A percentile compares a stretch with the other conserved stretches of the same genome.
These are phyloP conservation scores for Warburgia ugandensis DNA, from an alignment of 164 flowering plant species.

Conservation along the genomic window DNA sequence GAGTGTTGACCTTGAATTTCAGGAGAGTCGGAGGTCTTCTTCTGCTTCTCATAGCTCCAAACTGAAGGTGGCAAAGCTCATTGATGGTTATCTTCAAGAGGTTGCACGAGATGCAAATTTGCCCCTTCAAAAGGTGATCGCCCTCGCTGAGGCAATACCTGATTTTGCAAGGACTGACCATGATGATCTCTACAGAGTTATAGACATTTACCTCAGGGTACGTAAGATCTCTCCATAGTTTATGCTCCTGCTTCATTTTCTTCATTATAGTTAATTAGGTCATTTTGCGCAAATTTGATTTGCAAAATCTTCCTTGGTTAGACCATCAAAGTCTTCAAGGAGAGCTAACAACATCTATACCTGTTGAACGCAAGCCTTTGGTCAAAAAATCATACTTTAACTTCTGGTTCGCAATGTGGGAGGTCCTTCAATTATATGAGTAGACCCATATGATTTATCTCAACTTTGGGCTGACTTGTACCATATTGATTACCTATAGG, in stretches of 20 bases:
- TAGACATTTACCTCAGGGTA: slow-evolving; percentile 95
- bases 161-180: slow-evolving; percentile 83
- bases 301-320: no score
- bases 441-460: no score
- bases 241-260: background rate
- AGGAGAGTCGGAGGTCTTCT: slow-evolving; percentile 76
- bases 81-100: slow-evolving; percentile 79
- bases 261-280: no score
- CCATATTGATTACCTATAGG: no score
- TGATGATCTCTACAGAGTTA: slow-evolving; percentile 88
- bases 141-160: slow-evolving; percentile 70
- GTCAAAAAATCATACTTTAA: no score
- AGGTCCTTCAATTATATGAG: no score
- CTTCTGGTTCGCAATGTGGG: no score
- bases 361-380: no score
- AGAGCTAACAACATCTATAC: no score
- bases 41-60: slow-evolving; percentile 85
- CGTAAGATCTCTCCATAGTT: background rate
- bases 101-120: slow-evolving; percentile 64
- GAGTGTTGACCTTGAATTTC: slow-evolving; percentile 59
- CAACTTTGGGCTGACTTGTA: no score
- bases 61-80: slow-evolving; percentile 80
- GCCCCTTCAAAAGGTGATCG: slow-evolving; percentile 62
- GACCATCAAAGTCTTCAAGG: no score
- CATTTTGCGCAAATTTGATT: no score